Evolutionary conservation across 805 yeast species (phyloP).

Genomic region (Suhomyces faveliae): DNA sequence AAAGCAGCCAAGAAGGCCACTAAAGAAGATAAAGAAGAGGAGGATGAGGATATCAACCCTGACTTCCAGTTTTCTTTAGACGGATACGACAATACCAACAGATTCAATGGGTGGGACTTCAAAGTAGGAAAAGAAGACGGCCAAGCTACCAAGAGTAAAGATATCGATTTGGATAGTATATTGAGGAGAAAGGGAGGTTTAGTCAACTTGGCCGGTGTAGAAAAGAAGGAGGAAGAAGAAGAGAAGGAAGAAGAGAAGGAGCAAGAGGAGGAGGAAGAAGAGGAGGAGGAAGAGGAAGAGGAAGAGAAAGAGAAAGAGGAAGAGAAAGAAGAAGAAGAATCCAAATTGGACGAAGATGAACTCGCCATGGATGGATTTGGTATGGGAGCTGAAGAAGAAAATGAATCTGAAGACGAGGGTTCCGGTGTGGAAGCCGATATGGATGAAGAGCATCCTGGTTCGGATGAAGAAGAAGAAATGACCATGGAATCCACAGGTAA

Average conservation of each 20-base stretch:
- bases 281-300: slow-evolving; percentile 21
- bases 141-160: slow-evolving; percentile 33
- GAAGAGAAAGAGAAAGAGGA: slow-evolving; percentile 40
- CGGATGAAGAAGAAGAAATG: slow-evolving; percentile 6
- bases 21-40: slow-evolving; percentile 29
- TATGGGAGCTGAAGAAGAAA: slow-evolving; percentile 45
- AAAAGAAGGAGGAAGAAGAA: slow-evolving; percentile 10
- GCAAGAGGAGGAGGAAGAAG: slow-evolving; percentile 24
- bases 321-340: slow-evolving; percentile 23
- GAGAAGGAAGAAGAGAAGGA: slow-evolving; percentile 19
- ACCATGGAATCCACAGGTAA: slow-evolving; percentile 16
- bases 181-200: slow-evolving; percentile 83
- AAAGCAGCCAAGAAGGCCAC: slow-evolving; percentile 14
- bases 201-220: slow-evolving; percentile 49
- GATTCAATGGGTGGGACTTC: slow-evolving; percentile 84
- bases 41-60: slow-evolving; percentile 59
- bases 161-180: slow-evolving; percentile 85
- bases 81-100: slow-evolving; percentile 47
- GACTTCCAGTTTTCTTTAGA: slow-evolving; percentile 70
- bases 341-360: slow-evolving; percentile 33
- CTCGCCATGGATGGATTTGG: slow-evolving; percentile 46
- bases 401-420: slow-evolving; percentile 28
- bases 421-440: slow-evolving; percentile 20
- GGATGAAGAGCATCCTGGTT: slow-evolving; percentile 16
- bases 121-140: slow-evolving; percentile 37